phyloP scores from a whole-genome alignment of 352 stramenopile genomes.

The Phytopythium cucurbitacearum region DNA sequence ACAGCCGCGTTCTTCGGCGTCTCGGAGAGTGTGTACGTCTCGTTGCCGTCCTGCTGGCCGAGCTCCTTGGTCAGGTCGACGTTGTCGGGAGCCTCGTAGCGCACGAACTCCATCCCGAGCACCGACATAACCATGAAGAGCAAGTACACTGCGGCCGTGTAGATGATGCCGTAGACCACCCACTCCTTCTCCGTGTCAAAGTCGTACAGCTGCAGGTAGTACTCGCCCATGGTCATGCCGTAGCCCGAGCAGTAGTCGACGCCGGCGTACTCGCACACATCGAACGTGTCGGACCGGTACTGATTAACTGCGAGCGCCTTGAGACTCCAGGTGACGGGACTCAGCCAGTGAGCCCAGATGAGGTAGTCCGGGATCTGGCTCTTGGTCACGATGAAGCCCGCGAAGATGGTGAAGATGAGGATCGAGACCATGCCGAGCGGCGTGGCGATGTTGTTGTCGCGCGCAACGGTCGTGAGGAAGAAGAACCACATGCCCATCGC shows the following conservation, averaged over 20 bases:
- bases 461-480: conserved; percentile 24
- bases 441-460: conserved; percentile 28
- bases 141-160: conserved; percentile 29
- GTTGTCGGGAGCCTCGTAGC: conserved; percentile 17
- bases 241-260: conserved; percentile 37
- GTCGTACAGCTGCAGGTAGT: conserved; percentile 31
- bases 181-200: conserved; percentile 35
- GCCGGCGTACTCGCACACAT: conserved; percentile 25
- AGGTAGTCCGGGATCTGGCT: conserved; percentile 39
- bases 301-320: conserved; percentile 38
- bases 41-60: conserved; percentile 7
- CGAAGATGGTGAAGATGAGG: conserved; percentile 45
- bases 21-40: conserved; percentile 11
- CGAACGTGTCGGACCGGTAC: conserved; percentile 22
- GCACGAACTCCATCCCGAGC: conserved; percentile 19
- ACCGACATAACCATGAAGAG: conserved; percentile 27
- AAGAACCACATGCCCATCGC: conserved; percentile 50
- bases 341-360: conserved; percentile 56
- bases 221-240: conserved; percentile 28
- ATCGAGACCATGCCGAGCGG: conserved; percentile 30
- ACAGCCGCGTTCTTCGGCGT: conserved; percentile 10
- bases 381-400: conserved; percentile 43
- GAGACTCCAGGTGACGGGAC: conserved; percentile 44
- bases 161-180: conserved; percentile 31
- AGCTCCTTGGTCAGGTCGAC: conserved; percentile 20